These are phyloP conservation scores for Coelastrella sp. DNA, from an alignment of 139 green algal genomes.

Conservation along the genomic window DNA sequence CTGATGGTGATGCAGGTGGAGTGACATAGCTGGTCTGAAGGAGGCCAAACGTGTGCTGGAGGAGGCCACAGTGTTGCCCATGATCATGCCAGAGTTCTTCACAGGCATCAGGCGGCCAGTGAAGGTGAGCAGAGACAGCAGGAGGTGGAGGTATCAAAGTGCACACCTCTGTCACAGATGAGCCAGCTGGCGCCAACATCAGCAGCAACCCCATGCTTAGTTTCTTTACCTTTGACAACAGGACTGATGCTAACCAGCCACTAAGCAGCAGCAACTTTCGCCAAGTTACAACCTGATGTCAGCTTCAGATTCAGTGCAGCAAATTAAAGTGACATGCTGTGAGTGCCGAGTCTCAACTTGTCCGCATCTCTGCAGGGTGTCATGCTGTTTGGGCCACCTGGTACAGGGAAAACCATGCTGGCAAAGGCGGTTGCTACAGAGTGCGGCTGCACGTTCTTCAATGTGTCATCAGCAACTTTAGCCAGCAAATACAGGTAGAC, in stretches of 20 bases:
- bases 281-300: too few relatives aligned
- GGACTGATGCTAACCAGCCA: too few relatives aligned
- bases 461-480: constrained; percentile 90
- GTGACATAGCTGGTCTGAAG: constrained; percentile 67
- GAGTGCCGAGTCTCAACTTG: neutral
- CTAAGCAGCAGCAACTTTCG: too few relatives aligned
- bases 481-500: constrained; percentile 90
- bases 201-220: neutral
- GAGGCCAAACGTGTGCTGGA: constrained; percentile 94
- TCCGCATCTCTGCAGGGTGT: constrained; percentile 76
- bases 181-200: neutral
- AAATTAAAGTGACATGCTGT: neutral
- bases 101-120: constrained; percentile 89
- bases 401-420: constrained; percentile 95
- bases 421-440: constrained; percentile 92
- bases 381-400: constrained; percentile 95
- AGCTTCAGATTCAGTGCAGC: neutral
- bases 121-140: constrained; percentile 71
- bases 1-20: constrained; percentile 53
- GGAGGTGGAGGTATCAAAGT: neutral
- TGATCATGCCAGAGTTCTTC: constrained; percentile 93
- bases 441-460: constrained; percentile 96
- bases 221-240: neutral
- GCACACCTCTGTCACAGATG: neutral
- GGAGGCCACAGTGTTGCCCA: constrained; percentile 90